phyloP scores from a whole-genome alignment of 805 yeast genomes.

The Candida insectorum region DNA sequence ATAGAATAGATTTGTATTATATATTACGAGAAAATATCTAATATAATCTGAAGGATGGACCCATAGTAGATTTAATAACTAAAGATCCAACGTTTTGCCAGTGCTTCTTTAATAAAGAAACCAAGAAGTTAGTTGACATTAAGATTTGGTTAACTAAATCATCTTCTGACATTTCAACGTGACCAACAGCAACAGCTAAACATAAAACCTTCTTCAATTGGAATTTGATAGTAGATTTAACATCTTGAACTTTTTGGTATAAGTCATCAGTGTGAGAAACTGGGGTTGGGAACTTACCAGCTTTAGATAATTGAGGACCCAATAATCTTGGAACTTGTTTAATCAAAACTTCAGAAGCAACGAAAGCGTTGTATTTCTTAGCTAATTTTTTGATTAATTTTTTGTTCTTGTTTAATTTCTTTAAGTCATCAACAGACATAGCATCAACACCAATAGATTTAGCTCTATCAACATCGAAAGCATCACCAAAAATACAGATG shows the following conservation, averaged over 20 bases:
- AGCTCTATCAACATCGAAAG: constrained; percentile 99
- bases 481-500: constrained; percentile 99
- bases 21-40: constrained; percentile 53
- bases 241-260: constrained; percentile 93
- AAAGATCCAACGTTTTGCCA: constrained; percentile 99
- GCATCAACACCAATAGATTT: constrained; percentile 99
- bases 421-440: constrained; percentile 99
- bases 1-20: too few relatives aligned
- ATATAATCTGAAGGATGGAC: constrained; percentile 99
- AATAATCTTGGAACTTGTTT: constrained; percentile 99
- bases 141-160: constrained; percentile 94
- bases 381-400: constrained; percentile 99
- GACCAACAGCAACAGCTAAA: constrained; percentile 98
- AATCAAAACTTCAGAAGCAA: constrained; percentile 98
- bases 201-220: constrained; percentile 99
- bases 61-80: constrained; percentile 99
- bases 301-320: constrained; percentile 99
- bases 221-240: constrained; percentile 99
- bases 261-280: constrained; percentile 99
- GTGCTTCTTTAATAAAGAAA: constrained; percentile 99
- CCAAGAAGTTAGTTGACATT: constrained; percentile 99
- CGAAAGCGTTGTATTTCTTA: constrained; percentile 99
- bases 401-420: constrained; percentile 99
- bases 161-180: constrained; percentile 99
- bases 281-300: constrained; percentile 99